phyloP scores from a whole-genome alignment of 2,329 filamentous ascomycete species.

The Apiospora marii region DNA sequence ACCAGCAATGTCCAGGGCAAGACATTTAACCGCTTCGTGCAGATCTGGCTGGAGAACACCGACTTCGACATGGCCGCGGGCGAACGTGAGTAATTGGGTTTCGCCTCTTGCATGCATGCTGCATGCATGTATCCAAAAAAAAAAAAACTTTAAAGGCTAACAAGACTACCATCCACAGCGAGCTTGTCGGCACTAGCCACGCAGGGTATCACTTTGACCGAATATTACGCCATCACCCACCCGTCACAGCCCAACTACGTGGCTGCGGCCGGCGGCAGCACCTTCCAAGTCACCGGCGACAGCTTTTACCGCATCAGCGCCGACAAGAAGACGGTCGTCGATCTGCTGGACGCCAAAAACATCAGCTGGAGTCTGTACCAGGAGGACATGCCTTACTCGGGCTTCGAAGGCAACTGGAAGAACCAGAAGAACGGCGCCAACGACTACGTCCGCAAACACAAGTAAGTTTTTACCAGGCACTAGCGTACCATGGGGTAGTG shows the following conservation, averaged over 20 bases:
- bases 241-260: conserved; percentile 69
- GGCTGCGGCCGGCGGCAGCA: conserved; percentile 63
- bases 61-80: conserved; percentile 58
- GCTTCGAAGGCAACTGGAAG: conserved; percentile 57
- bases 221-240: conserved; percentile 63
- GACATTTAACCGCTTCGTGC: conserved; percentile 65
- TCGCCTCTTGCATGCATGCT: background rate
- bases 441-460: conserved; percentile 72
- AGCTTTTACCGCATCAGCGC: conserved; percentile 52
- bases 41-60: conserved; percentile 70
- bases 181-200: conserved; percentile 57
- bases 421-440: conserved; percentile 63
- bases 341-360: conserved; percentile 55
- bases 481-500: background rate
- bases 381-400: conserved; percentile 60
- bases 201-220: conserved; percentile 63
- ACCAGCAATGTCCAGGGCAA: conserved; percentile 59
- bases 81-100: conserved; percentile 46
- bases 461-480: conserved; percentile 44
- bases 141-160: background rate
- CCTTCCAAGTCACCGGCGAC: conserved; percentile 63
- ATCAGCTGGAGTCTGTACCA: conserved; percentile 62
- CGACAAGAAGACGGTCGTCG: conserved; percentile 56
- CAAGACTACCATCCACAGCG: conserved; percentile 31
- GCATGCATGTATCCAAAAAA: background rate